phyloP scores from a whole-genome alignment of 192 early-diverging fungal genomes.

The Spizellomyces sp. region DNA sequence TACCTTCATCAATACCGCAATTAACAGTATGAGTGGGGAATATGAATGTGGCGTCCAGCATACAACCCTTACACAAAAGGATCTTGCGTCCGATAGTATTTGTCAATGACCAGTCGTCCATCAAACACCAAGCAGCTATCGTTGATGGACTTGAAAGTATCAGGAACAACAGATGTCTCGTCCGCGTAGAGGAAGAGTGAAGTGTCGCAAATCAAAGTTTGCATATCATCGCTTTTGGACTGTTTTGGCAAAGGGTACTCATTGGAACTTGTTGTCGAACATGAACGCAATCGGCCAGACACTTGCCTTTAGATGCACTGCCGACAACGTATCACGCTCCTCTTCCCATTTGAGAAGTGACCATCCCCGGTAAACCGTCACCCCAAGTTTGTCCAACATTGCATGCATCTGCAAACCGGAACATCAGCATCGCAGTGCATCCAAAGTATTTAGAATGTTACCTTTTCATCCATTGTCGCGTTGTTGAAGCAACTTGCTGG shows the following conservation, averaged over 20 bases:
- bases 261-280: too few species aligned
- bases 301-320: conserved; percentile 22
- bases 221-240: neutral
- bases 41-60: neutral
- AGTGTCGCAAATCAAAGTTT: neutral
- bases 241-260: neutral
- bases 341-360: conserved; percentile 33
- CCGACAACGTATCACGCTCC: conserved; percentile 1
- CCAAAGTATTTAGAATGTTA: neutral
- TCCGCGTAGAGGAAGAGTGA: conserved; percentile 49
- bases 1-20: conserved; percentile 24
- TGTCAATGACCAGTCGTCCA: conserved; percentile 54
- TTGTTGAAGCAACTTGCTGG: conserved; percentile 43
- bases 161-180: conserved; percentile 41
- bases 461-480: conserved; percentile 32
- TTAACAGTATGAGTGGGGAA: conserved; percentile 1
- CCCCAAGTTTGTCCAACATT: conserved; percentile 24
- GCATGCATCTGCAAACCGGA: conserved; percentile 18
- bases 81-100: conserved; percentile 56
- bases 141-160: conserved; percentile 51
- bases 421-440: conserved; percentile 3
- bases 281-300: too few species aligned
- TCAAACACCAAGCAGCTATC: conserved; percentile 59
- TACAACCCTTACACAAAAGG: conserved; percentile 41
- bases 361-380: conserved; percentile 39